These are phyloP conservation scores for Hortaea werneckii DNA, from an alignment of 2,329 filamentous ascomycete genomes.

Conservation along the genomic window DNA sequence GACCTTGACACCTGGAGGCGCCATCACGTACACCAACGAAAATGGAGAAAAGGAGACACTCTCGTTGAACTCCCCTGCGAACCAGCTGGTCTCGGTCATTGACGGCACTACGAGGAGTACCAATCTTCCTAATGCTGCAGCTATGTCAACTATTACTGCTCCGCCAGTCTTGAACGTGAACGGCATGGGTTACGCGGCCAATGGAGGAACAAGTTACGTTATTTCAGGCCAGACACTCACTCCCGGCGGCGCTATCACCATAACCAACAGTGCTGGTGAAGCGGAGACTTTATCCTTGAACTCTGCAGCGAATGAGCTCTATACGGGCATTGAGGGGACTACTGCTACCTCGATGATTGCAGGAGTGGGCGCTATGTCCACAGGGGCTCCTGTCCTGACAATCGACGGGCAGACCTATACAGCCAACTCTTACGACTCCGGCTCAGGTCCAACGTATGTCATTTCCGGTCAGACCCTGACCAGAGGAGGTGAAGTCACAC, in stretches of 20 bases:
- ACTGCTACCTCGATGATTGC: constrained; percentile 19
- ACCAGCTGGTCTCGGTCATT: constrained; percentile 13
- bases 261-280: constrained; percentile 13
- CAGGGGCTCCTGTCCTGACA: constrained; percentile 21
- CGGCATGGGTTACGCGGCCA: constrained; percentile 16
- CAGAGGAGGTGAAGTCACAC: constrained; percentile 23
- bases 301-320: constrained; percentile 25
- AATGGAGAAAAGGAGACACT: constrained; percentile 18
- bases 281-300: constrained; percentile 23
- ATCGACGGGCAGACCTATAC: constrained; percentile 21
- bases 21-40: constrained; percentile 13
- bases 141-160: constrained; percentile 14
- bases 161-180: constrained; percentile 21
- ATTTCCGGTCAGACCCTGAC: constrained; percentile 29
- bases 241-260: constrained; percentile 23
- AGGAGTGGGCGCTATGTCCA: constrained; percentile 16
- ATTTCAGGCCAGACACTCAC: constrained; percentile 29
- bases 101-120: constrained; percentile 13
- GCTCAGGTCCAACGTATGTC: constrained; percentile 20
- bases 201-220: constrained; percentile 20
- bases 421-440: constrained; percentile 17
- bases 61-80: constrained; percentile 12
- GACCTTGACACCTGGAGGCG: constrained; percentile 15
- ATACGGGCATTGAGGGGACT: constrained; percentile 6
- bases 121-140: not conserved